These are phyloP conservation scores for Backusella macrospora DNA, from an alignment of 192 early-diverging fungal species.

Conservation along the genomic window DNA sequence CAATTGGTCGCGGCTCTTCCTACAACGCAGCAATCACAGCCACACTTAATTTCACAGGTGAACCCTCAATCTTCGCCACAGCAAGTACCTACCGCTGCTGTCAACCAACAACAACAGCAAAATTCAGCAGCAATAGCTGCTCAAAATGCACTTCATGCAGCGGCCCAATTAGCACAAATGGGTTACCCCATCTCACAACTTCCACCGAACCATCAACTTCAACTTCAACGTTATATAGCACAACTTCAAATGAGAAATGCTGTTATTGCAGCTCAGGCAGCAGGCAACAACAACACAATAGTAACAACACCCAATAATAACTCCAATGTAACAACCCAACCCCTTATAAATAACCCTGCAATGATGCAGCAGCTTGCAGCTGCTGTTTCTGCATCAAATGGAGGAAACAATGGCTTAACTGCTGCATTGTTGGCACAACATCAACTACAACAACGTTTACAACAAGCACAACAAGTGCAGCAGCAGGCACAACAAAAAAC, in stretches of 20 bases:
- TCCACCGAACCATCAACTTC: slow-evolving; percentile 27
- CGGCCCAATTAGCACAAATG: slow-evolving; percentile 42
- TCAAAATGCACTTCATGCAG: slow-evolving; percentile 19
- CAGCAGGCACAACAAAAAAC: slow-evolving; percentile 12
- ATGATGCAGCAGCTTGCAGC: slow-evolving; percentile 27
- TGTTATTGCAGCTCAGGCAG: not conserved
- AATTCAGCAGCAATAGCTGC: slow-evolving; percentile 3
- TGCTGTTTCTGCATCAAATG: slow-evolving; percentile 22
- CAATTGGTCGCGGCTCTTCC: not conserved
- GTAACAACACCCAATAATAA: not conserved
- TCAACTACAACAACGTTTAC: slow-evolving; percentile 4
- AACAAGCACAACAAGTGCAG: not conserved
- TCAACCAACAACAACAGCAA: slow-evolving; percentile 7
- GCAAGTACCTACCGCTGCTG: not conserved
- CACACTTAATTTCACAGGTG: not conserved
- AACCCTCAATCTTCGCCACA: slow-evolving; percentile 19
- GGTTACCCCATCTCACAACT: slow-evolving; percentile 34
- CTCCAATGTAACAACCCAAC: not conserved
- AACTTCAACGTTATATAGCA: slow-evolving; percentile 39
- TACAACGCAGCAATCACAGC: slow-evolving; percentile 12
- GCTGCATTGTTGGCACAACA: slow-evolving; percentile 19
- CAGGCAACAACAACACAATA: not conserved
- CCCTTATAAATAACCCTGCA: not conserved
- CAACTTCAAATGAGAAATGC: slow-evolving; percentile 40
- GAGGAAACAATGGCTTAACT: slow-evolving; percentile 19